These are phyloP conservation scores for Erythrophleum fordii DNA, from an alignment of 306 rosid species.

Conservation along the genomic window DNA sequence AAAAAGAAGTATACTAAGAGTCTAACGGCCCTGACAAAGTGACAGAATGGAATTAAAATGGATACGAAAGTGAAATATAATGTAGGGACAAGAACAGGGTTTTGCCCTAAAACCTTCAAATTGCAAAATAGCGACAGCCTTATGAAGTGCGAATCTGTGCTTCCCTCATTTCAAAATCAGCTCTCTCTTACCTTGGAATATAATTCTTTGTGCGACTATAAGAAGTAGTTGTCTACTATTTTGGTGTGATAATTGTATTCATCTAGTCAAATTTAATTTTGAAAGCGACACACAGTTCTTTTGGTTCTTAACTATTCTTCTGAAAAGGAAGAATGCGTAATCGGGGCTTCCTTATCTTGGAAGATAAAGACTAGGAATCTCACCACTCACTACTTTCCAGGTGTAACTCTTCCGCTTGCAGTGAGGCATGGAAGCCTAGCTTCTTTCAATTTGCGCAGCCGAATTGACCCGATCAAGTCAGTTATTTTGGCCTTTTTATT, in stretches of 20 bases:
- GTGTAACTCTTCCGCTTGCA: no score
- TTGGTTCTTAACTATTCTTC: background rate
- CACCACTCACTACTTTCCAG: no score
- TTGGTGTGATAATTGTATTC: background rate
- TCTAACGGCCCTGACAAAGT: background rate
- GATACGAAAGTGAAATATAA: no score
- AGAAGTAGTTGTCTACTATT: background rate
- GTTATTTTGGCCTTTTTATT: no score
- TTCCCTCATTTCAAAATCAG: background rate
- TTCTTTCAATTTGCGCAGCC: no score
- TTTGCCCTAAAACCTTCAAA: background rate
- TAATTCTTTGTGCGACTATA: background rate
- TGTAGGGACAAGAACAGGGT: background rate
- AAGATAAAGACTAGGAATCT: no score
- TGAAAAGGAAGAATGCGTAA: background rate
- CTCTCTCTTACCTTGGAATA: background rate
- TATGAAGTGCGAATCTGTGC: background rate
- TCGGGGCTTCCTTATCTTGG: background rate
- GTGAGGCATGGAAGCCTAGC: no score
- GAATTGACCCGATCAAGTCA: no score
- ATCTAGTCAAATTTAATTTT: background rate
- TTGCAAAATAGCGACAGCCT: background rate
- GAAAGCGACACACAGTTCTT: background rate
- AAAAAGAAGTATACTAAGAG: no score
- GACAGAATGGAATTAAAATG: no score